Conservation (phyloP, 768 basidiomycete species). For the Pleurotus giganteus region DNA sequence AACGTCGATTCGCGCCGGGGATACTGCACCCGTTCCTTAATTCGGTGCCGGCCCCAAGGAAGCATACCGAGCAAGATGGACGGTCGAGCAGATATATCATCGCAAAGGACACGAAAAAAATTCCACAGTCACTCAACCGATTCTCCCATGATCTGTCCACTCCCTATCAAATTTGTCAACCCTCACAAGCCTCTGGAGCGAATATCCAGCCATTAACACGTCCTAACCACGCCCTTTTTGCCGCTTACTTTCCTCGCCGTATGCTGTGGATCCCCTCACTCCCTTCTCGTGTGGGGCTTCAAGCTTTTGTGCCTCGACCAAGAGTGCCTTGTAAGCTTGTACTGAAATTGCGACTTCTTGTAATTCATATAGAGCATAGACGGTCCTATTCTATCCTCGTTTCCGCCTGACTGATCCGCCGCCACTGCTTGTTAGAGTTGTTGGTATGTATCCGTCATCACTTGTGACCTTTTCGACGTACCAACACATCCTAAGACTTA, state of each 20-base stretch:
- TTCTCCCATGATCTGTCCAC: slow-evolving; percentile 2
- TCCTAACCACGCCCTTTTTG: not conserved
- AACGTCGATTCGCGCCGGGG: too few species aligned
- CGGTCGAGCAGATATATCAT: not conserved
- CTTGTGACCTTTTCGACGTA: not conserved
- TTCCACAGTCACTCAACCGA: not conserved
- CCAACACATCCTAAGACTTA: too few species aligned
- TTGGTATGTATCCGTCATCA: not conserved
- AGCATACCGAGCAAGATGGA: not conserved
- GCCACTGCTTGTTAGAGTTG: not conserved
- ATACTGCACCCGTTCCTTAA: too few species aligned
- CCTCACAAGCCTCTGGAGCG: not conserved
- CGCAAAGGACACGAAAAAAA: not conserved
- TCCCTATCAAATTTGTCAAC: not conserved
- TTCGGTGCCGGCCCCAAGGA: not conserved
- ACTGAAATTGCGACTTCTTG: too few species aligned
- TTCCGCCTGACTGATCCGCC: slow-evolving; percentile 6
- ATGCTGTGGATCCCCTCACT: not conserved
- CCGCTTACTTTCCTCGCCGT: not conserved
- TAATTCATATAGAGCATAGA: too few species aligned
- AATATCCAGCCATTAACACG: too few species aligned
- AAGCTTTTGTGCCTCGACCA: not conserved
- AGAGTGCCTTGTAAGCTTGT: not conserved
- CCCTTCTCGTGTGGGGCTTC: not conserved
- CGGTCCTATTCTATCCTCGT: not conserved